Evolutionary conservation across 495 filamentous ascomycete species (phyloP).

Genomic region (Pyrenopolyporus hunteri): DNA sequence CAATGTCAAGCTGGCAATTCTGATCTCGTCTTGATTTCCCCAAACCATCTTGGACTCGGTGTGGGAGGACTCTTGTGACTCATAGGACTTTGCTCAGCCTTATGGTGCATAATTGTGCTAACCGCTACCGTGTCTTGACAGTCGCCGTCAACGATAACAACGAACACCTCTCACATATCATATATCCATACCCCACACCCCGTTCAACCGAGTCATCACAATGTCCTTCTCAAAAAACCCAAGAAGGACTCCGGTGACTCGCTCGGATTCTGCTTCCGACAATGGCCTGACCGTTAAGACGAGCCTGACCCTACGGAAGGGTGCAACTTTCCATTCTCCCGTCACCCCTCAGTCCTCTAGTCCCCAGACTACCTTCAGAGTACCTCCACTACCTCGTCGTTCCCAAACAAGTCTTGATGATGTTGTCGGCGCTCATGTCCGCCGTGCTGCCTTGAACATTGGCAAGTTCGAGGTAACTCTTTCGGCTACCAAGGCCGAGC

Average conservation of each 20-base stretch:
- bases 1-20: constrained; percentile 39
- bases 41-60: constrained; percentile 30
- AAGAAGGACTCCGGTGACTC: constrained; percentile 57
- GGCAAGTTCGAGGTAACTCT: constrained; percentile 53
- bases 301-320: constrained; percentile 63
- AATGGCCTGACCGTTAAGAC: constrained; percentile 57
- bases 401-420: constrained; percentile 68
- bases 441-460: constrained; percentile 61
- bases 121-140: constrained; percentile 35
- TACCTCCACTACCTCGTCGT: constrained; percentile 61
- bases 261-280: constrained; percentile 45
- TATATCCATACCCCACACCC: constrained; percentile 42
- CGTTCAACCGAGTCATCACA: constrained; percentile 47
- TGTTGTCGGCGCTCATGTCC: constrained; percentile 61
- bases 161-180: constrained; percentile 11
- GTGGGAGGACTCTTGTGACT: constrained; percentile 42
- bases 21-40: constrained; percentile 30
- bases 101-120: constrained; percentile 40
- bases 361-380: constrained; percentile 52
- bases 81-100: constrained; percentile 41
- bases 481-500: constrained; percentile 41
- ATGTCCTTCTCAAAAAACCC: constrained; percentile 59
- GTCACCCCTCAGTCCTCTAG: constrained; percentile 52
- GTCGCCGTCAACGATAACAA: constrained; percentile 34
- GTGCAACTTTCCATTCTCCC: constrained; percentile 67